Percentiles rank a stretch among this genome's conserved stretches.
phyloP scores from a whole-genome alignment of 2,329 filamentous ascomycete species.

The Eurotiales sp. region DNA sequence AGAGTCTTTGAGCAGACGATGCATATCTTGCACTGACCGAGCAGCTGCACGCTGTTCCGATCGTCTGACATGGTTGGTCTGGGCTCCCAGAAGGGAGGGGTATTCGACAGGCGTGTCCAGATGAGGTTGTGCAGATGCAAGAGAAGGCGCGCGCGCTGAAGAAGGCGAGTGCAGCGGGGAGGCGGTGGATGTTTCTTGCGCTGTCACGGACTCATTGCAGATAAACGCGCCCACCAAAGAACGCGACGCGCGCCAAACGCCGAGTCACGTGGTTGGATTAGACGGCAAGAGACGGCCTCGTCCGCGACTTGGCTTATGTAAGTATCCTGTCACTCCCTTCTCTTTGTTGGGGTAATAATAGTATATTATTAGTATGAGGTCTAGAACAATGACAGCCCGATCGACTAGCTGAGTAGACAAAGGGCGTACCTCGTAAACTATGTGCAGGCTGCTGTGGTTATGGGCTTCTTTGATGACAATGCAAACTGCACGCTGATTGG shows the following conservation, averaged over 20 bases:
- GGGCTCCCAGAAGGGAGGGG: not conserved
- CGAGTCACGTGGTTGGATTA: slow-evolving; percentile 15
- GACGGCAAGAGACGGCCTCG: not conserved
- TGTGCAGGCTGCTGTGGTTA: too few species aligned
- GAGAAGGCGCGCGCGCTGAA: too few species aligned
- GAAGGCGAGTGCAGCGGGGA: too few species aligned
- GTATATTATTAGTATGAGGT: too few species aligned
- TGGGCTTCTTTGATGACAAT: too few species aligned
- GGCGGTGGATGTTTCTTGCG: not conserved
- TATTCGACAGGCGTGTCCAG: not conserved
- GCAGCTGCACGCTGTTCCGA: slow-evolving; percentile 30
- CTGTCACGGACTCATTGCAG: too few species aligned
- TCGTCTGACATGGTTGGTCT: slow-evolving; percentile 8
- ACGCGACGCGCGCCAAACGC: slow-evolving; percentile 12
- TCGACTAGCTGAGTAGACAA: too few species aligned
- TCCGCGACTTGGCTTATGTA: too few species aligned
- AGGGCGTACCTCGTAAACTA: too few species aligned
- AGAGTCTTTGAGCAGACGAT: slow-evolving; percentile 44
- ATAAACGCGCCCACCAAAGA: slow-evolving; percentile 4
- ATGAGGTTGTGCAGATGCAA: not conserved
- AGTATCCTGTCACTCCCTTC: too few species aligned
- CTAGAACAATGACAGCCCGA: too few species aligned
- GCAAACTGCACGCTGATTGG: not conserved
- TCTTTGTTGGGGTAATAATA: too few species aligned
- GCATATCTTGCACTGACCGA: slow-evolving; percentile 45